Base-by-base conservation (phyloP, 768 basidiomycete genomes). In the Botryobasidium botryosum region DNA sequence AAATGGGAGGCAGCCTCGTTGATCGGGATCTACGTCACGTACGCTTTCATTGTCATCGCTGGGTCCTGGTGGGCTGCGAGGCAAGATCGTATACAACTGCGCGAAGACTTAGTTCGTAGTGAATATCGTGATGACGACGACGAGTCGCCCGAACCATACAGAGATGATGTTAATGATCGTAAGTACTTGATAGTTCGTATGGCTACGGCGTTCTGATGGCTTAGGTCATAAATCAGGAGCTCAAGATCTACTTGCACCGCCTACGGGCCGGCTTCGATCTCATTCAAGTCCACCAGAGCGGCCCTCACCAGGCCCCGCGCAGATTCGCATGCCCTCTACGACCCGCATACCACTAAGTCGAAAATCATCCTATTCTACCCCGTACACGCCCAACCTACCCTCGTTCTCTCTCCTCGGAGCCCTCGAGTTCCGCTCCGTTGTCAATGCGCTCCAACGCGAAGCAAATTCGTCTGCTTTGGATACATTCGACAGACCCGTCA, bases 331-430 rank as follows among this genome's bases (percentile, higher is more conserved):
- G n/a, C n/a, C n/a, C n/a, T n/a, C n/a, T n/a, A n/a, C n/a, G n/a
- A n/a, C n/a, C n/a, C n/a, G n/a, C n/a, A n/a, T n/a, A n/a, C n/a
- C n/a, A n/a, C n/a, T n/a, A n/a, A n/a, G n/a, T n/a, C n/a, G n/a
- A n/a, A n/a, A n/a, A n/a, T n/a, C n/a, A n/a, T n/a, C n/a, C n/a
- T n/a, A n/a, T n/a, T n/a, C n/a, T n/a, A n/a, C n/a, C n/a, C n/a
- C n/a, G n/a, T n/a, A n/a, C n/a, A n/a, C n/a, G n/a, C n/a, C n/a
- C n/a, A n/a, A n/a, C 49, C 70, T 86, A 61, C 82, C 81, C 2
- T 84, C 81, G 0, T 87, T 87, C 54, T 96, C 92, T 2, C 71
- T 99, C 2, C 73, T 97, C 4, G 87, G 92, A 6, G 94, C 94
- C 0, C 72, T 99, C 35, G 94, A 99, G 60, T 99, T 99, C 62